Base-by-base conservation (phyloP, 495 filamentous ascomycete species). In the Penicillium pulvis region DNA sequence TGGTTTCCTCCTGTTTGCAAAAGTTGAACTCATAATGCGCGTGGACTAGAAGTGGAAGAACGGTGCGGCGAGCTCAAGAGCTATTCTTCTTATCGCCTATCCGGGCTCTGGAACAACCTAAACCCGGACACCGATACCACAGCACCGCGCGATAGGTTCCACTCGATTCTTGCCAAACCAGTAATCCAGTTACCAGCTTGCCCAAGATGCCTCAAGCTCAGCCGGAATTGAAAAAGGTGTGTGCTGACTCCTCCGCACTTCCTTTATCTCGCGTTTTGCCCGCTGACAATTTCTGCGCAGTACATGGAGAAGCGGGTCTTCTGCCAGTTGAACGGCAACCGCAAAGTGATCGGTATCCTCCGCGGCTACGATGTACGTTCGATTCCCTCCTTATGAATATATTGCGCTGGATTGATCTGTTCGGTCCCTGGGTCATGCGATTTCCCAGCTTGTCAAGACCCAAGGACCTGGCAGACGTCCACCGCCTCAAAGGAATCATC, bases 261-360 rank as follows among this genome's bases (percentile, higher is more conserved):
- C 35, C 16, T 24, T 17, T 28, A 42, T 26, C 17, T 23, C 1
- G 16, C 16, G 39, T 39, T 50, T 50, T 44, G 42, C 23, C 20
- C 16, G 41, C 67, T 70, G 33, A 70, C 58, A n/a, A 41, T 20
- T 28, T 55, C 20, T 17, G n/a, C 57, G 61, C 72, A 98, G 94
- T 98, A 98, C 78, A 92, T 98, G 80, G 94, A 98, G 81, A 98
- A 98, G 83, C 86, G 95, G 74, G 84, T 98, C 70, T 96, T 97
- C 76, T 91, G 97, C 69, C 92, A 98, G 74, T 79, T 98, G 60
- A 98, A 98, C 79, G 94, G 95, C 71, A 93, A 91, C 75, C 90
- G 94, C 70, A 97, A 96, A 79, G 95, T 98, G 63, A 90, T 96
- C 73, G 94, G 94, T 62, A 85, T 96, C 41, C 83, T 98, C 45